Conservation (phyloP, 1,284 basidiomycete genomes). For the Moniliella sp. region DNA sequence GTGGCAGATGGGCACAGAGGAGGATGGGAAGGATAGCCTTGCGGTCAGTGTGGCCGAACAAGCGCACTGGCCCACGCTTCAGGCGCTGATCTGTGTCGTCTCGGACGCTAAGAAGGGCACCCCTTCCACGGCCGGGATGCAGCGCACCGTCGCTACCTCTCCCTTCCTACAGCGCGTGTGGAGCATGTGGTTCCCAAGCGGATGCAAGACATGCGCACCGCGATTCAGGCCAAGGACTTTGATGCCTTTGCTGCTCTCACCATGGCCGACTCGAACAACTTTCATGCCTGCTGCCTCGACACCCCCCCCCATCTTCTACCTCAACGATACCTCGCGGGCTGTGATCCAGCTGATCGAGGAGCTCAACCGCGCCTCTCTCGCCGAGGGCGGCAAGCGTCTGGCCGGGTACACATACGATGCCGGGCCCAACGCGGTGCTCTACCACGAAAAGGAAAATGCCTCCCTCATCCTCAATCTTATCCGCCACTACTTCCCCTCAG, state of each 20-base stretch:
- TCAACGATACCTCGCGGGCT: slow-evolving; percentile 69
- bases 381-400: slow-evolving; percentile 44
- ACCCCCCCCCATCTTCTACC: slow-evolving; percentile 97
- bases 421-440: slow-evolving; percentile 94
- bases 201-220: slow-evolving; percentile 59
- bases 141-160: slow-evolving; percentile 80
- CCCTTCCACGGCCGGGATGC: slow-evolving; percentile 84
- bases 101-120: slow-evolving; percentile 92
- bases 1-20: slow-evolving; percentile 57
- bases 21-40: slow-evolving; percentile 62
- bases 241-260: slow-evolving; percentile 70
- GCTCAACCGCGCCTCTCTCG: slow-evolving; percentile 58
- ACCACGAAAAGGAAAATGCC: slow-evolving; percentile 45
- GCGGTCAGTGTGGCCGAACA: slow-evolving; percentile 54
- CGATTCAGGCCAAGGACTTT: slow-evolving; percentile 64
- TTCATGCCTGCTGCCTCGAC: slow-evolving; percentile 91
- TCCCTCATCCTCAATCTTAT: slow-evolving; percentile 13
- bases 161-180: slow-evolving; percentile 68
- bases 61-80: slow-evolving; percentile 56
- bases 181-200: slow-evolving; percentile 51
- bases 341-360: slow-evolving; percentile 47
- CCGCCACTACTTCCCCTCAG: slow-evolving; percentile 31
- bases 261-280: slow-evolving; percentile 74
- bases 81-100: slow-evolving; percentile 91
- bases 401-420: slow-evolving; percentile 97